Conservation (phyloP, 331 rosid genomes). For the Cydonia oblonga region DNA sequence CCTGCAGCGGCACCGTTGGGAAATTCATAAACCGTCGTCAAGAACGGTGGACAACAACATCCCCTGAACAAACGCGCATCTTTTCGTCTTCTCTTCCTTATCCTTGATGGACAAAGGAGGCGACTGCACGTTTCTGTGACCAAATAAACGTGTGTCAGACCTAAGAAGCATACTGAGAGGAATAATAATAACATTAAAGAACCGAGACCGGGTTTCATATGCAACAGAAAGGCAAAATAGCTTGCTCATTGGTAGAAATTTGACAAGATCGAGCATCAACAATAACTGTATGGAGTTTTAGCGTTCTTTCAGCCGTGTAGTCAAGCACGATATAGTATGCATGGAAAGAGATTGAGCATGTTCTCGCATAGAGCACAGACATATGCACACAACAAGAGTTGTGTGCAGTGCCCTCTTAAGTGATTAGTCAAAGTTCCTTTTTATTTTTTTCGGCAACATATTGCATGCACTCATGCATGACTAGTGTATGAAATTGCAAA, state of each 20-base stretch:
- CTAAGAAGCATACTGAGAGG: background rate
- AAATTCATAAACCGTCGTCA: slow-evolving; percentile 45
- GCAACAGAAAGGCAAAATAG: background rate
- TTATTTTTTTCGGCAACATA: too few species aligned
- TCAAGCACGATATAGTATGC: too few species aligned
- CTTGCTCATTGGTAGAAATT: background rate
- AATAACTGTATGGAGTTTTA: too few species aligned
- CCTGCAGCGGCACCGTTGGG: slow-evolving; percentile 28
- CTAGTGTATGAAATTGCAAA: background rate
- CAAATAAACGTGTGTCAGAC: background rate
- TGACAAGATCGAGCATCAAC: background rate
- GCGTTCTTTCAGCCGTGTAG: too few species aligned
- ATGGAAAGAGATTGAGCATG: too few species aligned
- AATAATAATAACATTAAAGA: background rate
- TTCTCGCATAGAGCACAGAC: too few species aligned
- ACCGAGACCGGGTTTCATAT: too few species aligned
- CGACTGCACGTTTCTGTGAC: slow-evolving; percentile 46
- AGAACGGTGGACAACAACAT: slow-evolving; percentile 71
- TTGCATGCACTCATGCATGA: background rate
- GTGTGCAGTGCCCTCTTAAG: too few species aligned
- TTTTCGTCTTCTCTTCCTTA: slow-evolving; percentile 66
- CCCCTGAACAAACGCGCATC: slow-evolving; percentile 71
- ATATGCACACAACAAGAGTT: too few species aligned
- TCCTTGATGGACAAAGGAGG: slow-evolving; percentile 70
- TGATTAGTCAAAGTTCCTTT: too few species aligned